Base-by-base conservation (phyloP, 23 red algal species). In the Gracilaria domingensis region DNA sequence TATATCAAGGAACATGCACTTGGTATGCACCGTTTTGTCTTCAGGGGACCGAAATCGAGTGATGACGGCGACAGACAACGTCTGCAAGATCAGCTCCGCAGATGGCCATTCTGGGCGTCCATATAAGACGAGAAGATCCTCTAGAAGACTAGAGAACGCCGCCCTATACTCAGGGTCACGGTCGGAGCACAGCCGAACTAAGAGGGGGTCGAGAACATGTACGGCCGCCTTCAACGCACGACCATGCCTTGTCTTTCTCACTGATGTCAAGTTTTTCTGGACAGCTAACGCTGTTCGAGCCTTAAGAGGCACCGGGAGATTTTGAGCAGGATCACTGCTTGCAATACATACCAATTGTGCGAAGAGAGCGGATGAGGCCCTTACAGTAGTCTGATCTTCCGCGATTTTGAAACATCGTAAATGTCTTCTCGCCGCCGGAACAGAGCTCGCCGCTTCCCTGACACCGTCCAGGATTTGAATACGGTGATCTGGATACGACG, bases 71-170 rank as follows among this genome's bases (percentile, higher is more conserved):
- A 89, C 86, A 53, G 86, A 89, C 49, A 89, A 33, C 24, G 86
- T 89, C 37, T 89, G 86, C 66, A 89, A 79, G 9, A 89, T 89
- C 53, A 89, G 72, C 59, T 89, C 86, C 0, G 86, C 72, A 18
- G 86, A 79, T 48, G 86, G 86, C 86, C 86, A 89, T 30, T 89
- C 86, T 29, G 75, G 86, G 23, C 75, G 86, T n/a, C 86, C 86
- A 80, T 89, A 89, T 1, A 89, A 53, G 12, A 66, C 14, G 11
- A 80, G 61, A 20, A 89, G 32, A 30, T 89, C 86, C 50, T 89
- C 72, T 4, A 89, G 75, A 39, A 89, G 72, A 66, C 44, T 64
- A 9, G 56, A 42, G 39, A 89, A 80, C 1, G 86, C 86, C 26
- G 72, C 34, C 35, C 72, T 60, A 21, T 45, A 62, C 58, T 89